A percentile compares a stretch with the other conserved stretches of the same genome.
Evolutionary conservation across 345 rosid species (phyloP).

Genomic region (Rhodomyrtus tomentosa): DNA sequence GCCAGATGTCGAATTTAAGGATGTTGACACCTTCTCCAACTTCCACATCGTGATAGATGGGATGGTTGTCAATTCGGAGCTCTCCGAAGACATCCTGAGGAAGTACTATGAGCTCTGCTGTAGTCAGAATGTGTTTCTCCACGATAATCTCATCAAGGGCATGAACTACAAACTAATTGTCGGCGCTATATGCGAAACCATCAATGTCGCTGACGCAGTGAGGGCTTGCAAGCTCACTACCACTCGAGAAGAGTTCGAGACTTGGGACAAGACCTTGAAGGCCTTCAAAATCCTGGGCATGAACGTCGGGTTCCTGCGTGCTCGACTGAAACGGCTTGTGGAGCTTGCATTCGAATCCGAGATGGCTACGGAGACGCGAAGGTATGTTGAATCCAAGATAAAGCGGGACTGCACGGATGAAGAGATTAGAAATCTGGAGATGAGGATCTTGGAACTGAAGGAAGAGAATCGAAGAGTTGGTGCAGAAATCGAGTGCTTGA

Average conservation of each 20-base stretch:
- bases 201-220: slow-evolving; percentile 45
- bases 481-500: slow-evolving; percentile 26
- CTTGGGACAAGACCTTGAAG: slow-evolving; percentile 47
- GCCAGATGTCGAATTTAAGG: slow-evolving; percentile 27
- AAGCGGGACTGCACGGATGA: slow-evolving; percentile 17
- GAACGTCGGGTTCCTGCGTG: slow-evolving; percentile 51
- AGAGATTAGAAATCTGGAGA: slow-evolving; percentile 35
- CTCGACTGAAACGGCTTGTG: slow-evolving; percentile 27
- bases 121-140: slow-evolving; percentile 51
- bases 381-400: slow-evolving; percentile 41
- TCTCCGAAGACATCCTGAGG: slow-evolving; percentile 32
- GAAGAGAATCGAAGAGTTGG: slow-evolving; percentile 17
- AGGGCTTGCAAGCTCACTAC: slow-evolving; percentile 38
- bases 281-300: slow-evolving; percentile 60
- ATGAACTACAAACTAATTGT: slow-evolving; percentile 35
- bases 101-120: slow-evolving; percentile 51
- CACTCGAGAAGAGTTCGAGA: slow-evolving; percentile 29
- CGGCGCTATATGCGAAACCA: slow-evolving; percentile 49
- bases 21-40: slow-evolving; percentile 25
- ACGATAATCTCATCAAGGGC: slow-evolving; percentile 35
- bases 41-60: slow-evolving; percentile 41
- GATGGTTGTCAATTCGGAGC: slow-evolving; percentile 32
- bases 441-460: slow-evolving; percentile 40
- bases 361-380: slow-evolving; percentile 31
- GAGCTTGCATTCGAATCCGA: slow-evolving; percentile 40